phyloP scores from a whole-genome alignment of 345 rosid species.

The Pugionium cornutum region DNA sequence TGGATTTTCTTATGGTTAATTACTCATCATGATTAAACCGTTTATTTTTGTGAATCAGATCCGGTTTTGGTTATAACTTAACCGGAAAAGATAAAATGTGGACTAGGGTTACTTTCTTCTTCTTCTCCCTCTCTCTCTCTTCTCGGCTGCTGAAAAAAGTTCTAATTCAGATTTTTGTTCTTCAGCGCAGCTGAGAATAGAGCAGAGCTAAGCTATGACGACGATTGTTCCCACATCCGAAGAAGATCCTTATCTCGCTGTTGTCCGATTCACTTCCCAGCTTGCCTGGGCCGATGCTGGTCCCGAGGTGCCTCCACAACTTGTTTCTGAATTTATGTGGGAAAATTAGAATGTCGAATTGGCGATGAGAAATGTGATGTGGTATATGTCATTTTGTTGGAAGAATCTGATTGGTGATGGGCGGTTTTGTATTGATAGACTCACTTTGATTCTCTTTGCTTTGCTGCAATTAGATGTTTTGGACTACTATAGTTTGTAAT shows the following conservation, averaged over 20 bases:
- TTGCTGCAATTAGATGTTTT: slow-evolving; percentile 6
- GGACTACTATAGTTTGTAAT: not conserved
- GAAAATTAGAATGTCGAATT: not conserved
- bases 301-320: slow-evolving; percentile 61
- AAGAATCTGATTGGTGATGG: slow-evolving; percentile 6
- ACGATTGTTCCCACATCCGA: slow-evolving; percentile 93
- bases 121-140: slow-evolving; percentile 18
- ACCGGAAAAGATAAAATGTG: slow-evolving; percentile 26
- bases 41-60: not conserved
- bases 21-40: slow-evolving; percentile 30
- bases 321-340: not conserved
- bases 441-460: not conserved
- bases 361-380: not conserved
- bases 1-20: not conserved
- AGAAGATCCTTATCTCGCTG: slow-evolving; percentile 85
- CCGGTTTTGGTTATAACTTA: not conserved
- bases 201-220: slow-evolving; percentile 52
- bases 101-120: slow-evolving; percentile 39
- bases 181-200: slow-evolving; percentile 37
- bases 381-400: not conserved
- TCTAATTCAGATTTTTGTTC: slow-evolving; percentile 16
- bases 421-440: not conserved
- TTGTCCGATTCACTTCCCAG: slow-evolving; percentile 89
- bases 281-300: slow-evolving; percentile 99
- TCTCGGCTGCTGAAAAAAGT: slow-evolving; percentile 38